Percentiles rank a stretch among this genome's conserved stretches.
Evolutionary conservation across 1,284 basidiomycete species (phyloP).

Genomic region (Anthracocystis setariae): DNA sequence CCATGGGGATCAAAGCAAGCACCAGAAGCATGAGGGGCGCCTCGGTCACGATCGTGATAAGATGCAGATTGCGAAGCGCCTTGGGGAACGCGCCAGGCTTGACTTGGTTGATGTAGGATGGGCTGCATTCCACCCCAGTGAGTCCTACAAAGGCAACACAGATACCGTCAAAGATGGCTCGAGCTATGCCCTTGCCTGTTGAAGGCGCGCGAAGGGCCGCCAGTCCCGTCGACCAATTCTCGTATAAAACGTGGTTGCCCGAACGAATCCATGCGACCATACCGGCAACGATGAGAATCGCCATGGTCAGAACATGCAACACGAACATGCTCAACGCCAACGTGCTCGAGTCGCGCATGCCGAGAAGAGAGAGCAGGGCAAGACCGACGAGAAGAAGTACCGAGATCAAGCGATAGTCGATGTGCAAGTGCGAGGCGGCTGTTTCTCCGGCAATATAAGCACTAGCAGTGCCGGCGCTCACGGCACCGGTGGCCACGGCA

Average conservation of each 20-base stretch:
- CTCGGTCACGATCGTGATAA: conserved; percentile 43
- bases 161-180: conserved; percentile 51
- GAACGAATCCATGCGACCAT: conserved; percentile 38
- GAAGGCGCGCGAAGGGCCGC: conserved; percentile 13
- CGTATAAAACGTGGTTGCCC: conserved; percentile 35
- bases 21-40: conserved; percentile 54
- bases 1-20: conserved; percentile 42
- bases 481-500: conserved; percentile 53
- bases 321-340: conserved; percentile 52
- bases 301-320: conserved; percentile 52
- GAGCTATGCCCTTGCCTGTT: conserved; percentile 35
- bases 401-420: conserved; percentile 38
- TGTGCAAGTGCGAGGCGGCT: conserved; percentile 1
- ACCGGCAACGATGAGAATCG: conserved; percentile 51
- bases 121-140: conserved; percentile 56
- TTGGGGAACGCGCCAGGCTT: conserved; percentile 46
- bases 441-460: conserved; percentile 46
- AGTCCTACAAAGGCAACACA: conserved; percentile 56
- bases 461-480: conserved; percentile 51
- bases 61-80: conserved; percentile 51
- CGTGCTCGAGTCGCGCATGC: conserved; percentile 47
- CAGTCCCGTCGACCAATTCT: conserved; percentile 47
- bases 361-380: conserved; percentile 32
- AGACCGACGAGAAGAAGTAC: conserved; percentile 46
- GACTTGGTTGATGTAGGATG: conserved; percentile 51